Evolutionary conservation across 2,329 filamentous ascomycete species (phyloP).

Genomic region (Esteya vermicola): DNA sequence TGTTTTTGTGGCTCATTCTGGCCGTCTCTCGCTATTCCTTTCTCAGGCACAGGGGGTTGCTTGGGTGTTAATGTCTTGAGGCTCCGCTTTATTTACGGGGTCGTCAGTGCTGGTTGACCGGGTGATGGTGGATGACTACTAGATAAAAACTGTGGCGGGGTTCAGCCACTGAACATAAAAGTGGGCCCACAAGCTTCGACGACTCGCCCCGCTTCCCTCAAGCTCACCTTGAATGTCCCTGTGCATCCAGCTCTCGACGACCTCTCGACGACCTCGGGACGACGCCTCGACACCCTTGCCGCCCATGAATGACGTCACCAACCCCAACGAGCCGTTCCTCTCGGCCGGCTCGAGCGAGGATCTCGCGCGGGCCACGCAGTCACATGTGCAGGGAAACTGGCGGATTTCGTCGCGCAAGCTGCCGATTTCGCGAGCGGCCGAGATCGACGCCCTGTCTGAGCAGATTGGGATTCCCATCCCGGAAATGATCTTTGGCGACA

Average conservation of each 20-base stretch:
- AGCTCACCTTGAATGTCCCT: too few relatives aligned
- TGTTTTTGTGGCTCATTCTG: too few relatives aligned
- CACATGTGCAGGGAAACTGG: conserved; percentile 51
- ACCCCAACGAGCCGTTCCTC: conserved; percentile 39
- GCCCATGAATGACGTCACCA: conserved; percentile 17
- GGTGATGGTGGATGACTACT: not conserved
- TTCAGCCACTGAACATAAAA: too few relatives aligned
- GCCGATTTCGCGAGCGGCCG: conserved; percentile 82
- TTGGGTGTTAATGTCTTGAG: not conserved
- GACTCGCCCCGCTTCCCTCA: too few relatives aligned
- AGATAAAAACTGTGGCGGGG: not conserved
- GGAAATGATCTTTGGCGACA: conserved; percentile 99
- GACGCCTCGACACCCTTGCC: not conserved
- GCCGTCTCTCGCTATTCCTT: too few relatives aligned
- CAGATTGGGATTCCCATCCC: conserved; percentile 75
- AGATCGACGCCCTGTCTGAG: conserved; percentile 73
- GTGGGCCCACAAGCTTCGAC: too few relatives aligned
- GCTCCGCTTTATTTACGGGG: not conserved
- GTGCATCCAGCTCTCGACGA: too few relatives aligned
- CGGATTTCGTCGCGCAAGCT: conserved; percentile 73
- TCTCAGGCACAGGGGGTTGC: too few relatives aligned
- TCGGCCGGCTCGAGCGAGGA: conserved; percentile 30
- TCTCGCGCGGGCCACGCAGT: conserved; percentile 38
- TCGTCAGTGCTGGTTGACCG: not conserved
- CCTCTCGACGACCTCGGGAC: too few relatives aligned